Conservation (phyloP, 345 rosid species). For the Citrus cavaleriei region DNA sequence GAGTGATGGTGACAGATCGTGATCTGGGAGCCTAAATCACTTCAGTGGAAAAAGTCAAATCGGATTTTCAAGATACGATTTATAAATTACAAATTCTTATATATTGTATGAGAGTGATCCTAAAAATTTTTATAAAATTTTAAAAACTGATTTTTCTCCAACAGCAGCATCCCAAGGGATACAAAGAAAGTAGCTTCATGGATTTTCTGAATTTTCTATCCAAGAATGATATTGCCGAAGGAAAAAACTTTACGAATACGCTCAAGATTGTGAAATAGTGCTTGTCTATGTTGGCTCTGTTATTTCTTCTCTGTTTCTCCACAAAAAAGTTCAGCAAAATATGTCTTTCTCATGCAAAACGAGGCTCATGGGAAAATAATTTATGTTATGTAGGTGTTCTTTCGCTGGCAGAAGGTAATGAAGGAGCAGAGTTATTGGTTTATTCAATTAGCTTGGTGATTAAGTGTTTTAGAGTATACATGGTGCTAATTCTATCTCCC, state of each 20-base stretch:
- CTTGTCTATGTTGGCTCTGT: no score
- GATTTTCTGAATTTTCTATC: conserved; percentile 59
- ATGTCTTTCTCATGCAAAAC: background rate
- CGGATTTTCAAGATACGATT: fast-evolving
- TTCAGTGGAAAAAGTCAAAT: no score
- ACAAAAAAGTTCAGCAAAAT: background rate
- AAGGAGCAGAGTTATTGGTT: background rate
- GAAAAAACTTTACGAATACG: conserved; percentile 41
- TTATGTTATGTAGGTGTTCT: background rate
- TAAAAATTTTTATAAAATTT: no score
- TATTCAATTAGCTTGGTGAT: background rate
- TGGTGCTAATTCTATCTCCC: no score
- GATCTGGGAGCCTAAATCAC: no score
- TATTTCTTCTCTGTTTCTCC: no score
- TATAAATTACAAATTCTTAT: no score
- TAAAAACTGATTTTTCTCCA: no score
- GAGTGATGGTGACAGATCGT: no score
- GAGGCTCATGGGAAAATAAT: background rate
- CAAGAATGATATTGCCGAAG: conserved; percentile 40
- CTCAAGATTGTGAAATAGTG: conserved; percentile 29
- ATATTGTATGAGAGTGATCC: no score
- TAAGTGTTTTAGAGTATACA: background rate
- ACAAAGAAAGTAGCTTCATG: conserved; percentile 51
- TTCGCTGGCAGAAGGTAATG: background rate
- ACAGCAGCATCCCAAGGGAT: conserved; percentile 28